Percentiles rank a stretch among this genome's conserved stretches.
phyloP scores from a whole-genome alignment of 257 asterid species.

The Oldenlandia corymbosa region DNA sequence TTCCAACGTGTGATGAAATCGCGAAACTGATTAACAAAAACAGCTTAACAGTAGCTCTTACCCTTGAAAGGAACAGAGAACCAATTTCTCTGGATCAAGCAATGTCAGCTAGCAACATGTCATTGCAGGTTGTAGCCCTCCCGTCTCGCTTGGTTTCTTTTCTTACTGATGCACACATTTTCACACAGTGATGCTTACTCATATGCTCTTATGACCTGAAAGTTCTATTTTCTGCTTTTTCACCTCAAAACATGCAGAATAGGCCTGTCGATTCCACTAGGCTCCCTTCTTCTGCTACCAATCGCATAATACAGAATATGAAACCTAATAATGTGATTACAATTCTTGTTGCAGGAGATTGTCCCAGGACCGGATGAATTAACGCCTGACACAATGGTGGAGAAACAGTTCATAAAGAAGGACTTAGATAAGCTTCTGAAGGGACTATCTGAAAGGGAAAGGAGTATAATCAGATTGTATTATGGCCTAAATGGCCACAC shows the following conservation, averaged over 20 bases:
- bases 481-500: slow-evolving; percentile 49
- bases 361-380: slow-evolving; percentile 49
- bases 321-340: slow-evolving; percentile 4
- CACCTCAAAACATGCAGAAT: background rate
- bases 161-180: background rate
- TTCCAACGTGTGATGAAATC: slow-evolving; percentile 50
- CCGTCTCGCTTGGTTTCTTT: background rate
- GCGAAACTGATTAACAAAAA: slow-evolving; percentile 36
- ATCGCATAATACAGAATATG: too few relatives aligned
- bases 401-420: slow-evolving; percentile 32
- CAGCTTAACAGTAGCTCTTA: slow-evolving; percentile 38
- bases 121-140: slow-evolving; percentile 43
- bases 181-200: background rate
- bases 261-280: too few relatives aligned
- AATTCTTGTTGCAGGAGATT: slow-evolving; percentile 34
- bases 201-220: background rate
- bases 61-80: slow-evolving; percentile 40
- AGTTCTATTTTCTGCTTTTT: background rate
- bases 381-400: slow-evolving; percentile 52
- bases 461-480: slow-evolving; percentile 34
- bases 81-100: slow-evolving; percentile 53
- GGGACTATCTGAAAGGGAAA: slow-evolving; percentile 47
- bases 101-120: slow-evolving; percentile 37
- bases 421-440: slow-evolving; percentile 43
- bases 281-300: too few relatives aligned